phyloP scores from a whole-genome alignment of 768 basidiomycete species.

The Galerina marginata region DNA sequence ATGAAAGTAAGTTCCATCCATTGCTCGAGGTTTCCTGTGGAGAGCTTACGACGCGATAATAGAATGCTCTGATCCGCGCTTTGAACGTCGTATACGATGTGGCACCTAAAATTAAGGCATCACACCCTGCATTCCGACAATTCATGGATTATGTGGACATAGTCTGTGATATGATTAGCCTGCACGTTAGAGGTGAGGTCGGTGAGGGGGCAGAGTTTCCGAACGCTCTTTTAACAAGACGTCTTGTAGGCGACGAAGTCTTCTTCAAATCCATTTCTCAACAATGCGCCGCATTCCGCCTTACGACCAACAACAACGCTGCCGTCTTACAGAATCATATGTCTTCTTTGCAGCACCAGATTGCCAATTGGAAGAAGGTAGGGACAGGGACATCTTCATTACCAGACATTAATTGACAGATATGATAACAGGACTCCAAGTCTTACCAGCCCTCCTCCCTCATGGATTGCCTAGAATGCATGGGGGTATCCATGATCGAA shows the following conservation, averaged over 20 bases:
- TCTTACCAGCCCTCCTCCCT: slow-evolving; percentile 12
- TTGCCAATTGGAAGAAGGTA: slow-evolving; percentile 20
- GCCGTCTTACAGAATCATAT: slow-evolving; percentile 7
- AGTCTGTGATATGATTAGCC: slow-evolving; percentile 25
- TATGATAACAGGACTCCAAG: slow-evolving; percentile 6
- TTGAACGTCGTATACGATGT: slow-evolving; percentile 28
- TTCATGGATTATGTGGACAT: slow-evolving; percentile 30
- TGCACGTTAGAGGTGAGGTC: slow-evolving; percentile 29
- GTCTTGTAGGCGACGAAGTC: slow-evolving; percentile 27
- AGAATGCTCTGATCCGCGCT: slow-evolving; percentile 33
- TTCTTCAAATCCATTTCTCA: slow-evolving; percentile 25
- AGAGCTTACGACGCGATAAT: background rate
- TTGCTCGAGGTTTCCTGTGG: too few relatives aligned
- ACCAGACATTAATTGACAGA: background rate
- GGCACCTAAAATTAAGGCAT: slow-evolving; percentile 18
- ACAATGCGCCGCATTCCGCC: slow-evolving; percentile 3
- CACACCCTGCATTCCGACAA: slow-evolving; percentile 15
- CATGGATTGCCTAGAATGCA: slow-evolving; percentile 8
- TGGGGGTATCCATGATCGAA: slow-evolving; percentile 18
- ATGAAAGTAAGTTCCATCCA: slow-evolving; percentile 29
- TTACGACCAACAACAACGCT: background rate
- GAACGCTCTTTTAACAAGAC: too few relatives aligned
- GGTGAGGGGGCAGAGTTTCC: too few relatives aligned
- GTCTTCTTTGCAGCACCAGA: slow-evolving; percentile 8
- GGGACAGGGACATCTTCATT: background rate